phyloP scores from a whole-genome alignment of 2,329 filamentous ascomycete genomes.

The Fusarium virguliforme region DNA sequence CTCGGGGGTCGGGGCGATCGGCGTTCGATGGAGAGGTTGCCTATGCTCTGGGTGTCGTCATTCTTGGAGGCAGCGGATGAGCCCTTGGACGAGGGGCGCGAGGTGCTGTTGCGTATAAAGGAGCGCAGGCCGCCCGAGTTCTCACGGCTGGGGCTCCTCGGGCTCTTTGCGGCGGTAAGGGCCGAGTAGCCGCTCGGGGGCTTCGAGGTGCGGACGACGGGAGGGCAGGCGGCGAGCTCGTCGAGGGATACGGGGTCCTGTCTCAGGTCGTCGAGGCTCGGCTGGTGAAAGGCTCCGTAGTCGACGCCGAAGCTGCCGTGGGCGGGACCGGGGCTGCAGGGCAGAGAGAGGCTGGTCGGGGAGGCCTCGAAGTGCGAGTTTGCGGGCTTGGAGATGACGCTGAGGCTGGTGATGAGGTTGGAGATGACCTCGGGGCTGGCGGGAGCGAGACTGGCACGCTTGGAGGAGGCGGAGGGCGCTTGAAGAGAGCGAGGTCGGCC shows the following conservation, averaged over 20 bases:
- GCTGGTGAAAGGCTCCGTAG: constrained; percentile 76
- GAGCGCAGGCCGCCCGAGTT: constrained; percentile 69
- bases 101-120: constrained; percentile 68
- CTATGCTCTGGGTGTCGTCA: constrained; percentile 74
- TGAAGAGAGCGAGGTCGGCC: constrained; percentile 40
- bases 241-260: constrained; percentile 68
- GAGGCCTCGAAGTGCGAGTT: constrained; percentile 78
- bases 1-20: constrained; percentile 65
- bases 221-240: constrained; percentile 75
- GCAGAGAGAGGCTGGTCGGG: constrained; percentile 59
- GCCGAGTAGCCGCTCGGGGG: constrained; percentile 83
- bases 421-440: constrained; percentile 80
- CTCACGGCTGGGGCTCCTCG: constrained; percentile 68
- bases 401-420: constrained; percentile 78
- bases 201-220: constrained; percentile 86
- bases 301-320: constrained; percentile 78
- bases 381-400: constrained; percentile 78
- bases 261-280: constrained; percentile 65
- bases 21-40: constrained; percentile 76
- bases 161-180: constrained; percentile 74
- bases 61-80: constrained; percentile 69
- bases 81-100: constrained; percentile 73
- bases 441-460: constrained; percentile 56
- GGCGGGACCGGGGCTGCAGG: constrained; percentile 57
- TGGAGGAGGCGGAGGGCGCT: constrained; percentile 28